Evolutionary conservation across 495 filamentous ascomycete genomes (phyloP), one percentile per base, ranked within the genome.

Genomic region (Daldinia grandis): DNA sequence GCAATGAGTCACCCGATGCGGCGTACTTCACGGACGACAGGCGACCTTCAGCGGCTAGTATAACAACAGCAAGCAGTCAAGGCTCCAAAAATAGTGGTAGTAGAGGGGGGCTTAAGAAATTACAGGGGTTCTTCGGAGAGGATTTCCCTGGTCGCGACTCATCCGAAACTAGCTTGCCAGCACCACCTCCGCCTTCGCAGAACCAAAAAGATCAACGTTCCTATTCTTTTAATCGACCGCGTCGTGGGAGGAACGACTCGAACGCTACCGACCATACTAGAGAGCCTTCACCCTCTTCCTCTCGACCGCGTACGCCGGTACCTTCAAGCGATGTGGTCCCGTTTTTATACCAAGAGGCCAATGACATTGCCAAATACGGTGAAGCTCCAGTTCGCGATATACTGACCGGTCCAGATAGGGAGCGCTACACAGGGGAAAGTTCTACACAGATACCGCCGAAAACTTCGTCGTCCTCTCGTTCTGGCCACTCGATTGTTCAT

Each of bases 241-340:
- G 80, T 74, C 86, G 91, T 51, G 89, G 90, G 66, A 86, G 92
- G 72, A 93, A 93, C 63, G 90, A 92, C 78, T 95, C 93, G 21
- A 88, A 92, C 78, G 87, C 87, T 38, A 87, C 84, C 25, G 86
- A 82, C 53, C 84, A 83, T 61, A 87, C 79, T 44, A 81, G 87
- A 70, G 90, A 89, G 42, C 80, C 83, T n/a, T 92, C 91, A 15
- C 91, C 92, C 5, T 82, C 85, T 27, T 83, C 81, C 42, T 92
- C 92, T 5, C 83, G 93, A 58, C 92, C 94, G 60, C 85, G 91
- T 47, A 95, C 90, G 19, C 92, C 95, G n/a, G 83, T 93, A 42
- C 93, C 94, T 35, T 94, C 94, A 14, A 94, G 92, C 74, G 95
- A 98, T 74, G 93, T 99, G 55, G 94, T 95, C 24, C 95, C 95